Percentiles rank a stretch among this genome's conserved stretches.
These are phyloP conservation scores for Trametes cubensis DNA, from an alignment of 768 basidiomycete species.

Conservation along the genomic window DNA sequence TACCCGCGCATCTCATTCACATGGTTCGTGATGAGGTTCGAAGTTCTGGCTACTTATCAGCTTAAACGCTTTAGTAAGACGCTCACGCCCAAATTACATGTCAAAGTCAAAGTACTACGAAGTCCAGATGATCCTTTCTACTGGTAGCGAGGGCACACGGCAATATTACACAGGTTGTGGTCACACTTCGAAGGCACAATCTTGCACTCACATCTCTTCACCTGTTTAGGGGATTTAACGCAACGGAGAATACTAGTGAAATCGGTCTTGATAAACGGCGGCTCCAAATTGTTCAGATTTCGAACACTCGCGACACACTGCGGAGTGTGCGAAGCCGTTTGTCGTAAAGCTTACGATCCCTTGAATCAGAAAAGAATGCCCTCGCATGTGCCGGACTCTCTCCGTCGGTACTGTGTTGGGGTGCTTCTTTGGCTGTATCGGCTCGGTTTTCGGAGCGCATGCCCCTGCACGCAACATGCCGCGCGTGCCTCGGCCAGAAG, in stretches of 20 bases:
- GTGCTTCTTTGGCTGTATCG: constrained; percentile 1
- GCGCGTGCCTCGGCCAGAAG: not conserved
- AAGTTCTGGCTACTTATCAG: not conserved
- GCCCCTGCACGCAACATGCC: not conserved
- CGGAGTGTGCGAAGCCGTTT: constrained; percentile 6
- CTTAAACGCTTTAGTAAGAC: no score
- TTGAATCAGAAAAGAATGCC: not conserved
- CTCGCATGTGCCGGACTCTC: not conserved
- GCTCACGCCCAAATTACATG: no score
- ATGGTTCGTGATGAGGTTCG: not conserved
- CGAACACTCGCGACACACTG: not conserved
- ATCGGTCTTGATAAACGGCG: no score
- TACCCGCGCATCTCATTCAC: not conserved
- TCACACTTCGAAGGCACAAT: not conserved
- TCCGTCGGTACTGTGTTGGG: not conserved
- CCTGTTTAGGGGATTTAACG: no score
- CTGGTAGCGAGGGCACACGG: not conserved
- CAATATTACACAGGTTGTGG: not conserved
- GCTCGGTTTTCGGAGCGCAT: not conserved
- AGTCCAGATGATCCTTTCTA: not conserved
- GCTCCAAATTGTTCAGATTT: no score
- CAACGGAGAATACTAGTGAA: no score
- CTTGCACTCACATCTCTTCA: no score
- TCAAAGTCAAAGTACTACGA: no score
- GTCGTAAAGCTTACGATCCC: not conserved